Base-by-base conservation (phyloP, 768 basidiomycete genomes). In the Gymnopilus dilepis region DNA sequence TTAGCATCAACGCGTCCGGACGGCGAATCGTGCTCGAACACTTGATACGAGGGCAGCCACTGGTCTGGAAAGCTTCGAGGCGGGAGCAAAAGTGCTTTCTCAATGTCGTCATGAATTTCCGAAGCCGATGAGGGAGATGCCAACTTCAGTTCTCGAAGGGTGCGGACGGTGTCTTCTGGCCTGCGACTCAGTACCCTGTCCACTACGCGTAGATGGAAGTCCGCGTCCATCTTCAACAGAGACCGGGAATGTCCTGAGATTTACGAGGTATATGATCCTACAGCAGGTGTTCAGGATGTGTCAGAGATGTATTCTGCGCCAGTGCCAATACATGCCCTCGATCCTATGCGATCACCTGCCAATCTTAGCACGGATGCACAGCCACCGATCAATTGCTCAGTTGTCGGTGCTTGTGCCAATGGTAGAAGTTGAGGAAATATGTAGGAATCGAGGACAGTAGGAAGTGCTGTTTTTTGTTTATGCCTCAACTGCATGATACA, bases 11-110 rank as follows among this genome's bases (percentile, higher is more conserved):
- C 37, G 43, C 13, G 6, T 9, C 19, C 41, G 34, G 43, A 59
- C 12, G 42, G 34, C 45, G 64, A 55, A 63, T 56, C 52, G 57
- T 41, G 11, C 30, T 67, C 86, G 65, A 76, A 97, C 96, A 90
- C 80, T 82, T 97, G 95, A 76, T 95, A 95, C 33, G 81, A 82
- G 56, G 88, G 82, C 51, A 97, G 79, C 85, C 90, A 91, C 61
- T 91, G 86, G 7, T 80, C 76, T 2, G 89, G 91, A 19, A 97
- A 75, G 33, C 73, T 80, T 43, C 82, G 79, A 48, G 84, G 86
- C 3, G 94, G 94, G 21, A 88, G 76, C 31, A 97, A 79, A 22
- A 97, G 77, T 61, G 85, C 85, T 62, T 86, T 79, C 71, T 97
- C 94, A 57, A 98, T 87, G 61, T 90, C 84, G 54, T 73, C 78